Evolutionary conservation across 73 alveolate species (phyloP), one percentile per base, ranked within the genome.

Genomic region (Paramecium tetraurelia): DNA sequence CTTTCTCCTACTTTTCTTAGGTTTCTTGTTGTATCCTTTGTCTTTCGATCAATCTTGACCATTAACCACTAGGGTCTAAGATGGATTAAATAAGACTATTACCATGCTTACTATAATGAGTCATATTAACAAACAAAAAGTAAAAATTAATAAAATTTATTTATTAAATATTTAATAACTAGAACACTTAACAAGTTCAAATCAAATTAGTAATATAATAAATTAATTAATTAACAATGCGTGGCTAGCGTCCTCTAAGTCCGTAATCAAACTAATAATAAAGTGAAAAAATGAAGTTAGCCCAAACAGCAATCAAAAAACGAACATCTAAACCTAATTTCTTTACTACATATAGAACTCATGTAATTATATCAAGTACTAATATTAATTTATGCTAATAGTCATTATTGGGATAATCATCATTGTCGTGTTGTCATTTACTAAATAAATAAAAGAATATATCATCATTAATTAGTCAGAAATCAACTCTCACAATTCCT

Each of bases 11-110:
- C 46, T 72, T 72, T 43, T 72, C 86, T 72, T 72, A 38, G 4
- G 18, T 22, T 18, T 72, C 86, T 35, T 72, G n/a, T 72, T 31
- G 31, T 40, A 36, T 38, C 14, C 86, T 33, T 18, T 72, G 10
- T 38, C 86, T 72, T 2, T 72, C 86, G 16, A 72, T 72, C 86
- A 72, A 38, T 38, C 86, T 72, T 31, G 86, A 72, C 86, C 86
- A 72, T 72, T 72, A 38, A 35, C 86, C 86, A 72, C 86, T 72
- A 2, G 86, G 86, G 10, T 72, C 86, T 72, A 35, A 1, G 14
- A 9, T 36, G 8, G 21, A 36, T 27, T 2, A 33, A 72, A 35
- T 40, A 72, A n/a, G 27, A 18, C 33, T 4, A 53, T 35, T 72
- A 72, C 86, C 86, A 35, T 72, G 86, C 20, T 40, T 35, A 72